A percentile compares a stretch with the other conserved stretches of the same genome.
These are phyloP conservation scores for Volvox reticuliferus DNA, from an alignment of 139 green algal genomes.

Conservation along the genomic window DNA sequence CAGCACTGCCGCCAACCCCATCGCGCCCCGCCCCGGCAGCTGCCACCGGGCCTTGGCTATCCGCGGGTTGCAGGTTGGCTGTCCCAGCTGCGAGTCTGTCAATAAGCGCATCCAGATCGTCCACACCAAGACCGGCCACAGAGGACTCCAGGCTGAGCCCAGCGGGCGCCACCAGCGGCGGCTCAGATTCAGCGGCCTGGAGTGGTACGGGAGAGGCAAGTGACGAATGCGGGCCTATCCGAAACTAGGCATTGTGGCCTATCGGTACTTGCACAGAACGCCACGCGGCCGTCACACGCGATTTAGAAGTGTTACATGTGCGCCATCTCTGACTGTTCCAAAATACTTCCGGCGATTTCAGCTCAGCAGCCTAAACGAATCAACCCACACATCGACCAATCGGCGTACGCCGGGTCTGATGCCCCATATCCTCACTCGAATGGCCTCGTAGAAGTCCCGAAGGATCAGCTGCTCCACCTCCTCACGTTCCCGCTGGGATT, in stretches of 20 bases:
- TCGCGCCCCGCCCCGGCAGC: background rate
- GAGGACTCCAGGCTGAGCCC: background rate
- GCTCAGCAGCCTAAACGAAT: no score
- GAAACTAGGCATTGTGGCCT: no score
- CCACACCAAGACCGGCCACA: constrained; percentile 26
- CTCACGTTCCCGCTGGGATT: background rate
- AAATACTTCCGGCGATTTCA: no score
- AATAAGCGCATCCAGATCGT: constrained; percentile 37
- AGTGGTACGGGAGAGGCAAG: no score
- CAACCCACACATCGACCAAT: no score
- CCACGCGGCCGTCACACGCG: no score
- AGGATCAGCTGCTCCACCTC: constrained; percentile 4
- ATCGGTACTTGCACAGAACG: no score
- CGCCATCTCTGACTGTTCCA: no score
- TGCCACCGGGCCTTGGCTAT: no score
- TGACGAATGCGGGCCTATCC: no score
- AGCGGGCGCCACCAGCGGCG: background rate
- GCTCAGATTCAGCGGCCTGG: constrained; percentile 28
- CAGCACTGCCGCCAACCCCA: background rate
- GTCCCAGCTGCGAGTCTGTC: background rate
- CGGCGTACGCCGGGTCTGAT: no score
- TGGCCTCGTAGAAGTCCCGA: constrained; percentile 20
- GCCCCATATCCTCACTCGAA: background rate
- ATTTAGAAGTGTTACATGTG: no score
- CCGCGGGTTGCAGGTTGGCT: background rate